phyloP scores from a whole-genome alignment of 805 yeast species.

The Brettanomyces sp. region DNA sequence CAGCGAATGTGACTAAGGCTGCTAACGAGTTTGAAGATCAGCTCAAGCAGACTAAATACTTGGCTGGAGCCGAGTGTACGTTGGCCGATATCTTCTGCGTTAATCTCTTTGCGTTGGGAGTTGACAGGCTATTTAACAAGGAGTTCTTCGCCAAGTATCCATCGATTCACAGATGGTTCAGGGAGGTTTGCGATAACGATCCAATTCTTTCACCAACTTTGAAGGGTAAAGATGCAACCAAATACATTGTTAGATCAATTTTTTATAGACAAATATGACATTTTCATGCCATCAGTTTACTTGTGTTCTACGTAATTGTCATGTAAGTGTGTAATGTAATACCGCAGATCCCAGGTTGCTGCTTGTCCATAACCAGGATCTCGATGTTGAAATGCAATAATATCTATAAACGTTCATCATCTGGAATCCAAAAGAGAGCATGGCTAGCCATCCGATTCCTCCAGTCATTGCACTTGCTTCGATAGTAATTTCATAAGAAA shows the following conservation, averaged over 20 bases:
- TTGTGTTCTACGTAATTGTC: too few species aligned
- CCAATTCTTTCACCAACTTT: slow-evolving; percentile 11
- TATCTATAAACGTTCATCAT: not conserved
- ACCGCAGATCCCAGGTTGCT: too few species aligned
- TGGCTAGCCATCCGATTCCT: slow-evolving; percentile 80
- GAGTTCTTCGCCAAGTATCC: slow-evolving; percentile 38
- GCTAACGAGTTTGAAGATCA: slow-evolving; percentile 21
- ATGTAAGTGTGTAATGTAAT: too few species aligned
- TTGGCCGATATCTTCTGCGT: slow-evolving; percentile 25
- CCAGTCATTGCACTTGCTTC: slow-evolving; percentile 89
- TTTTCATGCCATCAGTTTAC: too few species aligned
- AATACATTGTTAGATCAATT: not conserved
- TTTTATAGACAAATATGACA: too few species aligned
- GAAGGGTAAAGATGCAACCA: slow-evolving; percentile 10
- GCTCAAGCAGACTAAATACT: slow-evolving; percentile 27
- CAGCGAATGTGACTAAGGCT: slow-evolving; percentile 2
- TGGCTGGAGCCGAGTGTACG: slow-evolving; percentile 25
- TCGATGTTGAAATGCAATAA: too few species aligned
- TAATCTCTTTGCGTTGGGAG: slow-evolving; percentile 29
- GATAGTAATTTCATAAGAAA: slow-evolving; percentile 70
- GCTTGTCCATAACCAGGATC: too few species aligned
- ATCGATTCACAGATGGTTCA: slow-evolving; percentile 34
- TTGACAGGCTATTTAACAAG: slow-evolving; percentile 32
- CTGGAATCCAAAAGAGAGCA: slow-evolving; percentile 50
- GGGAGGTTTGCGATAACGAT: slow-evolving; percentile 28